Base-by-base conservation (phyloP, 192 early-diverging fungal genomes). In the Coemansia umbellata region DNA sequence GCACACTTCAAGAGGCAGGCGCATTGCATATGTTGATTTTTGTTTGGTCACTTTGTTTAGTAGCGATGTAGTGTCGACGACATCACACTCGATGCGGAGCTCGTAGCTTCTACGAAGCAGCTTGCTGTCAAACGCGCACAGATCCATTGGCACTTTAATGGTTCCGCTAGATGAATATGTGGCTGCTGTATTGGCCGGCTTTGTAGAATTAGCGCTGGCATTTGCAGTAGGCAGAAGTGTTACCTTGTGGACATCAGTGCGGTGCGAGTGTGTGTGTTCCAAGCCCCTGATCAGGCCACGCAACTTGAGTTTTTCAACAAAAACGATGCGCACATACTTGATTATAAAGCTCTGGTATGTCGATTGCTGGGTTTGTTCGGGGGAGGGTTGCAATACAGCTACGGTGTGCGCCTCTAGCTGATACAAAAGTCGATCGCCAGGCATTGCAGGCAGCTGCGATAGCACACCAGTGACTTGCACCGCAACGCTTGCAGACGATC, bases 51-150 rank as follows among this genome's bases (percentile, higher is more conserved):
- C 40, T 21, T 57, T 64, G 32, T 50, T 33, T 33, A 63, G 43
- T 6, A 69, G 26, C 21, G 66, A 69, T 15, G 43, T 30, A 8
- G 44, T 32, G 32, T 65, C 58, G 7, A 47, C 50, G 14, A 73
- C 54, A 19, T 73, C 69, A 13, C 58, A 73, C 37, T 73, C 69
- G 19, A 73, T 36, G 4, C 69, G 69, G 14, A 61, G 18, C 42
- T 65, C 53, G 36, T 73, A 73, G 3, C 15, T 24, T 14, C 69
- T 58, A 3, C 48, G 55, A 21, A 73, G 28, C 43, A 55, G 69
- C 54, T 73, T 73, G 37, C 69, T 63, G 33, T 66, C 58, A 14
- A 73, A 73, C 27, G 61, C 58, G 17, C 69, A 64, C 43, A 73
- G 50, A 14, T 73, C 69, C 18, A 65, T 42, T 1, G 63, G 69